Evolutionary conservation across 495 filamentous ascomycete genomes (phyloP), one percentile per base, ranked within the genome.

Genomic region (Filosporella fistucella): DNA sequence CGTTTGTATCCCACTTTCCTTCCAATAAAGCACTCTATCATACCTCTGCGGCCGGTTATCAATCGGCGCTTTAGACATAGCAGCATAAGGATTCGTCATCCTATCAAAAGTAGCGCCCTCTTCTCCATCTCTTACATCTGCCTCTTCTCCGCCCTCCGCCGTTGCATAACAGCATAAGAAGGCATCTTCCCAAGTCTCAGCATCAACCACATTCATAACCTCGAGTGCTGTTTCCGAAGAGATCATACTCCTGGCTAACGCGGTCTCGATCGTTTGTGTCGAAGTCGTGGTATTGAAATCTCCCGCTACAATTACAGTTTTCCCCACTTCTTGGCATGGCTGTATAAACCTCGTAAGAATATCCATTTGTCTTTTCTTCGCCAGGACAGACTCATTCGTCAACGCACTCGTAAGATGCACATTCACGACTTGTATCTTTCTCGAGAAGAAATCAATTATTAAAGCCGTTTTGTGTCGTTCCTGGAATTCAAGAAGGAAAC

Each of bases 201-300:
- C 57, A 20, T 63, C 58, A n/a, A 53, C 38, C 7, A 48, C 37
- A 0, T 43, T 45, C 7, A 38, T 45, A 0, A 75, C 44, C 2
- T 59, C 56, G 6, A 32, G 40, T 0, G 48, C 63, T 1, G 70
- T 68, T 30, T 63, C 52, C 3, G 53, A 38, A 0, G 69, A 71
- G 26, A 82, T 69, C 17, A 61, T 47, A 21, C 67, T 68, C 41
- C 59, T 68, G 29, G 63, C 65, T 17, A 75, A 37, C 8, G 75
- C 75, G 7, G 51, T 60, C n/a, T 74, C 58, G 42, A 80, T 71
- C 4, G 70, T 68, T 35, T 66, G 64, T 23, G 60, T 52, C 1
- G 77, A 81, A 5, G 73, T 78, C 4, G 69, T 60, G 14, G 81
- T 56, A 45, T 81, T 81, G 59, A 80, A 78, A 55, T 81, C 78